Evolutionary conservation across 2,329 filamentous ascomycete species (phyloP).

Genomic region (Aspergillus niger): DNA sequence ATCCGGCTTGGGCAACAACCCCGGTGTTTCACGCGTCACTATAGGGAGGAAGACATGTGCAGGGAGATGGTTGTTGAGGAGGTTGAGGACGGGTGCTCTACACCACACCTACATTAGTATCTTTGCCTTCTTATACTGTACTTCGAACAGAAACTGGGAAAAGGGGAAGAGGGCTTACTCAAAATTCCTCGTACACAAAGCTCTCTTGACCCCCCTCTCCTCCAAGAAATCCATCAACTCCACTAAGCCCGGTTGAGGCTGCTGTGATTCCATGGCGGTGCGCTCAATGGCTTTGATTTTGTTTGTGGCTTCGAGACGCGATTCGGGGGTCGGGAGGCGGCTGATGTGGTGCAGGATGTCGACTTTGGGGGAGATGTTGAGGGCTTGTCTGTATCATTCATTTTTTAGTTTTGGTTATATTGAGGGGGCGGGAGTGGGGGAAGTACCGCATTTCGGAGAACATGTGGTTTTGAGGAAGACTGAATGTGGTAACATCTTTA

Average conservation of each 20-base stretch:
- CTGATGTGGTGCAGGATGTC: conserved; percentile 93
- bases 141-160: too few species aligned
- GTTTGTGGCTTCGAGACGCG: conserved; percentile 67
- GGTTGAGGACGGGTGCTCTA: conserved; percentile 46
- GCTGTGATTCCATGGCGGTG: conserved; percentile 74
- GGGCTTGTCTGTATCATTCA: conserved; percentile 49
- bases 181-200: conserved; percentile 93
- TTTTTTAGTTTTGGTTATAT: not conserved
- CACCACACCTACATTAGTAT: not conserved
- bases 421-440: not conserved
- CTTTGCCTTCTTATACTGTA: too few species aligned
- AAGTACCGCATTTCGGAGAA: conserved; percentile 77
- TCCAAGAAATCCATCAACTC: conserved; percentile 83
- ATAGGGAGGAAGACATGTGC: conserved; percentile 72
- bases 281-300: conserved; percentile 79
- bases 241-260: conserved; percentile 77
- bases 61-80: conserved; percentile 70
- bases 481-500: conserved; percentile 38
- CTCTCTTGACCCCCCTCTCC: conserved; percentile 66
- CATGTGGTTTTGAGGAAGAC: conserved; percentile 93
- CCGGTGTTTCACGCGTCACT: conserved; percentile 76
- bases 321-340: conserved; percentile 61
- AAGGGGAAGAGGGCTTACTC: conserved; percentile 52
- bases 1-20: conserved; percentile 71
- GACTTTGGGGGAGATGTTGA: conserved; percentile 69